phyloP scores from a whole-genome alignment of 1,284 basidiomycete species.

The Apiotrichum laibachii region DNA sequence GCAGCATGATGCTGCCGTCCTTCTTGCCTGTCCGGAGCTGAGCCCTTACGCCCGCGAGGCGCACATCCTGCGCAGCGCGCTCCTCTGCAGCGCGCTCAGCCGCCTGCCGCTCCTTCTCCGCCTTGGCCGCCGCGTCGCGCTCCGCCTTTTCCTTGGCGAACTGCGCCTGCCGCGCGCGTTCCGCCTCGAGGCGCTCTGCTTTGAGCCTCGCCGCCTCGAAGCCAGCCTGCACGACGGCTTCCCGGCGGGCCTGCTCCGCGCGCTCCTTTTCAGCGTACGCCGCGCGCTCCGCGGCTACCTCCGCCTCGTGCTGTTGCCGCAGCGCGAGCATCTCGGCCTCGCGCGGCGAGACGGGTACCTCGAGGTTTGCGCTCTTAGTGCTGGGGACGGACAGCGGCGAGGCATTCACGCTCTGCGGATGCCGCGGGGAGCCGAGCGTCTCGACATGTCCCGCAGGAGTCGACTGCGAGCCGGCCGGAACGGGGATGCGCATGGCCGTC shows the following conservation, averaged over 20 bases:
- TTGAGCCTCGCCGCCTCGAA: conserved; percentile 6
- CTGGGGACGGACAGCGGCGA: not conserved
- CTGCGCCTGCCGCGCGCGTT: conserved; percentile 10
- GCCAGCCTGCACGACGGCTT: conserved; percentile 3
- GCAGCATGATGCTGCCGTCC: conserved; percentile 41
- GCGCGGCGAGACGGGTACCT: not conserved
- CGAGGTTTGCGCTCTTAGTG: not conserved
- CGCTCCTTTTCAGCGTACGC: not conserved
- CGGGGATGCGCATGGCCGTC: no score
- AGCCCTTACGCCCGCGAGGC: conserved; percentile 9
- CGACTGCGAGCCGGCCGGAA: not conserved
- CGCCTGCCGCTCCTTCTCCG: conserved; percentile 1
- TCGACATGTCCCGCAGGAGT: not conserved
- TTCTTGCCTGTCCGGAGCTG: conserved; percentile 15
- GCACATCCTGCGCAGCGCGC: conserved; percentile 4
- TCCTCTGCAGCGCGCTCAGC: conserved; percentile 2
- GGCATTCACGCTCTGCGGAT: not conserved
- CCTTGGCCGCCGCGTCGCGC: conserved; percentile 6
- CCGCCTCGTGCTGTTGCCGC: not conserved
- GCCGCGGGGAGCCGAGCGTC: not conserved
- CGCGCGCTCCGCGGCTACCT: not conserved
- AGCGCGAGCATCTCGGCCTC: not conserved
- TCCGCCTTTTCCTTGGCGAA: conserved; percentile 4
- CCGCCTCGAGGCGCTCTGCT: conserved; percentile 7
- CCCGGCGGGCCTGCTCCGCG: not conserved